Evolutionary conservation across 495 filamentous ascomycete species (phyloP).

Genomic region (Penicillium atrosanguineum): DNA sequence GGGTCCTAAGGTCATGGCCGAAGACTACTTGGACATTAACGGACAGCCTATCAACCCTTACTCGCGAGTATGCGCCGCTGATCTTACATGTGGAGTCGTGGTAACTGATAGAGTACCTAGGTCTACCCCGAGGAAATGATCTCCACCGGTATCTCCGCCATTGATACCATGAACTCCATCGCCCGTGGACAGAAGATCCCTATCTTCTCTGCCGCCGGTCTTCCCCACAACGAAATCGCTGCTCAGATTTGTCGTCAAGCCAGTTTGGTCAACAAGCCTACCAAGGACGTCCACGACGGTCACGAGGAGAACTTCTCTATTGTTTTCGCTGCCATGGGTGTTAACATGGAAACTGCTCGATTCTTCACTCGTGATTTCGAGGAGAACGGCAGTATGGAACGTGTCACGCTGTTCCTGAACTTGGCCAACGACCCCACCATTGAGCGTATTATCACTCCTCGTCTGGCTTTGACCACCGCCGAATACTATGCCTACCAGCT

Average conservation of each 20-base stretch:
- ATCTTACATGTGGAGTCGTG: not conserved
- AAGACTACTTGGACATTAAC: constrained; percentile 99
- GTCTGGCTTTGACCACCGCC: constrained; percentile 95
- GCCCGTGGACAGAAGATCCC: constrained; percentile 99
- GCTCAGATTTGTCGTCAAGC: constrained; percentile 97
- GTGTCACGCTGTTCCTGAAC: constrained; percentile 96
- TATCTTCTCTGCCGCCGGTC: constrained; percentile 97
- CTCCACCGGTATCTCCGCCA: constrained; percentile 97
- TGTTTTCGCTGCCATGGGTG: constrained; percentile 99
- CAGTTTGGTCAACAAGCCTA: constrained; percentile 81
- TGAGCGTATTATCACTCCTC: constrained; percentile 99
- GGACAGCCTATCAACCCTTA: constrained; percentile 99
- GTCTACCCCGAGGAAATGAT: constrained; percentile 99
- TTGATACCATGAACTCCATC: constrained; percentile 99
- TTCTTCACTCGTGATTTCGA: constrained; percentile 99
- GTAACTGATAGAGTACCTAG: constrained; percentile 41
- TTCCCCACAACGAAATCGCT: constrained; percentile 98
- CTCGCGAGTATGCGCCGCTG: constrained; percentile 64
- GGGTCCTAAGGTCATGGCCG: constrained; percentile 95
- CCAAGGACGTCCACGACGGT: constrained; percentile 92
- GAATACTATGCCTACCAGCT: constrained; percentile 99
- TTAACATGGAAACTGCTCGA: constrained; percentile 97
- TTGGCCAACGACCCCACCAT: constrained; percentile 99
- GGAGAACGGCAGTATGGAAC: constrained; percentile 98
- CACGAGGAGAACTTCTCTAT: constrained; percentile 99